Evolutionary conservation across 2,329 filamentous ascomycete genomes (phyloP).

Genomic region (Anthostomella pinea): DNA sequence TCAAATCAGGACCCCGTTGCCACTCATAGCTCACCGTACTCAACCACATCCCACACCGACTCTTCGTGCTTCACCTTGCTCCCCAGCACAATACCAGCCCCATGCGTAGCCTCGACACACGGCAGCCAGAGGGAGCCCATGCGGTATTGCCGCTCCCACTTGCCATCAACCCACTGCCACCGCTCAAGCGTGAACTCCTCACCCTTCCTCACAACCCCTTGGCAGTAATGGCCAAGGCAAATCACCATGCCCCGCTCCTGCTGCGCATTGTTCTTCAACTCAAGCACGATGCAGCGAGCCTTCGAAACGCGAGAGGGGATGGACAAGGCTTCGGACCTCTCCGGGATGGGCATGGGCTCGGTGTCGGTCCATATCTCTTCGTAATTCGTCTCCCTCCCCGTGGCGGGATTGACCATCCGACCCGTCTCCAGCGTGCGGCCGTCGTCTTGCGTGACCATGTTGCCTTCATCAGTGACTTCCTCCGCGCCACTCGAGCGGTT

Average conservation of each 20-base stretch:
- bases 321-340: background rate
- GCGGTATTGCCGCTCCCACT: conserved; percentile 37
- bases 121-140: conserved; percentile 36
- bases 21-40: too few species aligned
- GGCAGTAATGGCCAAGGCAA: conserved; percentile 51
- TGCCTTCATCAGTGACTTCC: conserved; percentile 48
- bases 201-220: conserved; percentile 52
- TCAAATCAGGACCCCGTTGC: too few species aligned
- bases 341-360: conserved; percentile 31
- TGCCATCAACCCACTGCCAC: conserved; percentile 44
- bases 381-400: conserved; percentile 51
- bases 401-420: conserved; percentile 56
- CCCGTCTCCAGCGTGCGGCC: conserved; percentile 52
- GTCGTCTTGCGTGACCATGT: conserved; percentile 45
- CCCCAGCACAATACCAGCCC: conserved; percentile 8
- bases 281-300: conserved; percentile 38
- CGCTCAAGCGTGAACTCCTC: conserved; percentile 48
- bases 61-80: too few species aligned
- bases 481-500: conserved; percentile 42
- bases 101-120: conserved; percentile 24
- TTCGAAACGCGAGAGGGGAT: conserved; percentile 6
- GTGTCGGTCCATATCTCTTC: conserved; percentile 65
- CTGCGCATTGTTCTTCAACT: conserved; percentile 32
- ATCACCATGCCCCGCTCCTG: conserved; percentile 49
- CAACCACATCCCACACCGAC: too few species aligned